These are phyloP conservation scores for Stramenopiles sp. DNA, from an alignment of 352 stramenopile genomes.

Conservation along the genomic window DNA sequence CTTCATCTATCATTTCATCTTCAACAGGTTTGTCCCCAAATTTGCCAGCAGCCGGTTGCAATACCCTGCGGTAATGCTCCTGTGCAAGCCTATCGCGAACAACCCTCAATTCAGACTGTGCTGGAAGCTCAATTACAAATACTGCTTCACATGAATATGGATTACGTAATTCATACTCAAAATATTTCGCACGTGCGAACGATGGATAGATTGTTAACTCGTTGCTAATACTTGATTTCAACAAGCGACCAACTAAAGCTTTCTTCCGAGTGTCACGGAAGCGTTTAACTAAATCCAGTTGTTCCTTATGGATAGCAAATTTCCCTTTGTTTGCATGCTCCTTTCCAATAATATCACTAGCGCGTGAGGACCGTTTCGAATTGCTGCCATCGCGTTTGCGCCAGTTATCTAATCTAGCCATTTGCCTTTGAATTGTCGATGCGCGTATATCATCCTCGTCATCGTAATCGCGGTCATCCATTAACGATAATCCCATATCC, in stretches of 20 bases:
- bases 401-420: conserved; percentile 1
- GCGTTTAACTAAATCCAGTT: conserved; percentile 59
- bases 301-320: conserved; percentile 30
- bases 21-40: conserved; percentile 35
- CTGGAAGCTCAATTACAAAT: conserved; percentile 53
- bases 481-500: conserved; percentile 60
- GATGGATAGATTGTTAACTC: conserved; percentile 46
- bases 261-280: conserved; percentile 82
- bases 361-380: not conserved
- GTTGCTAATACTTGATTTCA: conserved; percentile 62
- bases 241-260: conserved; percentile 60
- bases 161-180: conserved; percentile 63
- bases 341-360: not conserved
- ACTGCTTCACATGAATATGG: conserved; percentile 68
- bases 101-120: conserved; percentile 39
- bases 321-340: not conserved
- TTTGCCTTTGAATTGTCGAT: not conserved
- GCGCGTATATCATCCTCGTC: not conserved
- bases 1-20: conserved; percentile 67
- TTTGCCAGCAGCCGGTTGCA: conserved; percentile 33
- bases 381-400: not conserved
- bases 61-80: conserved; percentile 40
- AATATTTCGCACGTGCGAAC: conserved; percentile 53
- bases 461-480: conserved; percentile 23
- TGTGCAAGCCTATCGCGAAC: conserved; percentile 54